A percentile compares a stretch with the other conserved stretches of the same genome.
phyloP scores from a whole-genome alignment of 179 eudicot genomes.

The Actinidia arguta region DNA sequence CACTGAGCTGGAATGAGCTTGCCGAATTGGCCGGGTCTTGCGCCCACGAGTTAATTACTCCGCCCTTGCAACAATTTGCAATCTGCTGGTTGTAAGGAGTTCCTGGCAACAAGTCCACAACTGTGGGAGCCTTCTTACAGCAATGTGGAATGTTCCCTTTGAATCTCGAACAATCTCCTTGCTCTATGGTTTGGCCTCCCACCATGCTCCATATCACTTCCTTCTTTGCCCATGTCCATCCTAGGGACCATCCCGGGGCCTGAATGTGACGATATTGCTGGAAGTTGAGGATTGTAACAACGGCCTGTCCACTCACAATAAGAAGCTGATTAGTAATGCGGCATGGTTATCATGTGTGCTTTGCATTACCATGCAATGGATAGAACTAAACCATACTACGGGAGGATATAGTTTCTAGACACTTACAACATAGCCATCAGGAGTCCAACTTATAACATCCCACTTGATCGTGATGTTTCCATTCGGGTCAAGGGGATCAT shows the following conservation, averaged over 20 bases:
- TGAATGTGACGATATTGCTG: conserved; percentile 67
- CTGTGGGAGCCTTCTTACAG: conserved; percentile 59
- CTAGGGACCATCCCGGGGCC: conserved; percentile 83
- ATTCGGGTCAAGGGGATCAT: conserved; percentile 61
- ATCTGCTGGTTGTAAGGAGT: conserved; percentile 75
- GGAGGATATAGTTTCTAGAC: background rate
- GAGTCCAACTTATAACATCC: conserved; percentile 64
- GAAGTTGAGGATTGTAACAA: conserved; percentile 72
- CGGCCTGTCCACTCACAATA: conserved; percentile 42
- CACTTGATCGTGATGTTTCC: conserved; percentile 72
- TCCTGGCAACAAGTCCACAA: conserved; percentile 64
- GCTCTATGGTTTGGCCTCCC: conserved; percentile 65
- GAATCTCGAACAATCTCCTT: conserved; percentile 77
- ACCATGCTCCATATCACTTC: conserved; percentile 73
- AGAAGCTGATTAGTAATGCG: background rate
- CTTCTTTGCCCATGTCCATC: conserved; percentile 81
- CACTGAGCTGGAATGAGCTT: conserved; percentile 69
- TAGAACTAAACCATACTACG: background rate
- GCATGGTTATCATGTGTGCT: no score
- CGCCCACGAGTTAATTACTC: conserved; percentile 66
- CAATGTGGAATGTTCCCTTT: conserved; percentile 60
- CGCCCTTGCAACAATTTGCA: conserved; percentile 84
- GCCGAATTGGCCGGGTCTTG: conserved; percentile 54
- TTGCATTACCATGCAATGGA: background rate
- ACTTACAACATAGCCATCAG: conserved; percentile 77